A percentile compares a stretch with the other conserved stretches of the same genome.
Evolutionary conservation across 805 yeast species (phyloP).

Genomic region (Yamadazyma philogaea): DNA sequence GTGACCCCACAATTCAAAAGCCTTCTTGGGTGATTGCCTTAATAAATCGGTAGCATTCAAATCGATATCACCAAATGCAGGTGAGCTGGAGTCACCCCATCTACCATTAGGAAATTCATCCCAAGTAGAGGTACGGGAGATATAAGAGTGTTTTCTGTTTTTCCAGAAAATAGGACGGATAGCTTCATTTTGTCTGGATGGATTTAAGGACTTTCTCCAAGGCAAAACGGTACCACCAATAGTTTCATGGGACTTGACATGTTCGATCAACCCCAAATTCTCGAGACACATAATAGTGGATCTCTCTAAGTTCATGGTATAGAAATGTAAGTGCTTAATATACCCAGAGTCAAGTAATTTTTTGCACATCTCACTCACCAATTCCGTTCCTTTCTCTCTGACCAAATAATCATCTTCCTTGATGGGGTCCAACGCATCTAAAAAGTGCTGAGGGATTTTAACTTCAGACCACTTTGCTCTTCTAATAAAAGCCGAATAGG

Average conservation of each 20-base stretch:
- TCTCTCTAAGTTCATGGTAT: slow-evolving; percentile 96
- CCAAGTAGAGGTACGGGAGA: slow-evolving; percentile 88
- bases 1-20: slow-evolving; percentile 83
- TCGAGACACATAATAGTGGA: slow-evolving; percentile 87
- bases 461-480: slow-evolving; percentile 95
- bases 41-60: slow-evolving; percentile 74
- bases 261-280: slow-evolving; percentile 55
- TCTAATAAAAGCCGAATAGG: slow-evolving; percentile 87
- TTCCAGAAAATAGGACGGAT: slow-evolving; percentile 97
- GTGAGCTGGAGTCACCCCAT: slow-evolving; percentile 98
- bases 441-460: slow-evolving; percentile 69
- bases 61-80: slow-evolving; percentile 92
- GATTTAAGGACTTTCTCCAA: slow-evolving; percentile 90
- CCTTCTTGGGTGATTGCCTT: slow-evolving; percentile 78
- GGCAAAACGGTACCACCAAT: slow-evolving; percentile 53
- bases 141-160: slow-evolving; percentile 85
- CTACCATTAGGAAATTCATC: slow-evolving; percentile 99
- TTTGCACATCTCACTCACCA: slow-evolving; percentile 80
- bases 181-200: slow-evolving; percentile 71
- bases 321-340: slow-evolving; percentile 87
- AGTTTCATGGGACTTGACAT: slow-evolving; percentile 35
- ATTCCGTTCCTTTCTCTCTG: slow-evolving; percentile 77
- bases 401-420: slow-evolving; percentile 89
- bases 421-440: slow-evolving; percentile 68
- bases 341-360: slow-evolving; percentile 65